phyloP scores from a whole-genome alignment of 768 basidiomycete species.

The Mycena venus region DNA sequence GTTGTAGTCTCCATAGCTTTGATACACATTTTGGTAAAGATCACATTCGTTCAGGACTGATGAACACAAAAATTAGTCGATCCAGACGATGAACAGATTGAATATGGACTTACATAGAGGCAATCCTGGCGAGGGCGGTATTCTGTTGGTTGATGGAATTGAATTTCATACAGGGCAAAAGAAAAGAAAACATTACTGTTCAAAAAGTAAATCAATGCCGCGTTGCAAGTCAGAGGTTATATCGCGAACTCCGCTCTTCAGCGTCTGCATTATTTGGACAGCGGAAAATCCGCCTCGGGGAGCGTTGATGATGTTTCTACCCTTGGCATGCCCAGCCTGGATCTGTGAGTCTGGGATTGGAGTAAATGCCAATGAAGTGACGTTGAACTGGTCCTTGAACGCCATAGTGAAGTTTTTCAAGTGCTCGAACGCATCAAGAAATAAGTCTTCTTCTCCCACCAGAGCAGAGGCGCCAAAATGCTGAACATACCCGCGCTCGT shows the following conservation, averaged over 20 bases:
- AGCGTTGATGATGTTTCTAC: constrained; percentile 53
- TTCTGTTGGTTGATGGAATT: constrained; percentile 36
- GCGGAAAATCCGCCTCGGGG: constrained; percentile 51
- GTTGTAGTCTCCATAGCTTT: constrained; percentile 55
- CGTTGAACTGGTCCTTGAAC: constrained; percentile 39
- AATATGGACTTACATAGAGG: background rate
- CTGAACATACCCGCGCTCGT: constrained; percentile 46
- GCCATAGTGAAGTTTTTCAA: constrained; percentile 46
- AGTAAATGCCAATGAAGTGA: constrained; percentile 51
- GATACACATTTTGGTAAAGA: constrained; percentile 52
- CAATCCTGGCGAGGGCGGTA: constrained; percentile 49
- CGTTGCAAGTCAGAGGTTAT: constrained; percentile 40
- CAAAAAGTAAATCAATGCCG: constrained; percentile 44
- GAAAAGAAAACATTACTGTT: constrained; percentile 41
- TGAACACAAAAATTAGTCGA: background rate
- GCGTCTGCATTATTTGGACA: constrained; percentile 48
- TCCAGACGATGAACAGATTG: background rate
- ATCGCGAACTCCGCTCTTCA: constrained; percentile 26
- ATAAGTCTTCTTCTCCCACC: constrained; percentile 42
- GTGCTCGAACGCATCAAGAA: constrained; percentile 47
- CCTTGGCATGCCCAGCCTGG: background rate
- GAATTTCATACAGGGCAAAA: background rate
- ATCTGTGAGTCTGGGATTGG: constrained; percentile 50
- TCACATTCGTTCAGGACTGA: constrained; percentile 52
- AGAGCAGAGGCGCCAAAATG: constrained; percentile 54